Evolutionary conservation across 2,329 filamentous ascomycete species (phyloP), one percentile per base, ranked within the genome.

Genomic region (Thermothelomyces thermophilus): DNA sequence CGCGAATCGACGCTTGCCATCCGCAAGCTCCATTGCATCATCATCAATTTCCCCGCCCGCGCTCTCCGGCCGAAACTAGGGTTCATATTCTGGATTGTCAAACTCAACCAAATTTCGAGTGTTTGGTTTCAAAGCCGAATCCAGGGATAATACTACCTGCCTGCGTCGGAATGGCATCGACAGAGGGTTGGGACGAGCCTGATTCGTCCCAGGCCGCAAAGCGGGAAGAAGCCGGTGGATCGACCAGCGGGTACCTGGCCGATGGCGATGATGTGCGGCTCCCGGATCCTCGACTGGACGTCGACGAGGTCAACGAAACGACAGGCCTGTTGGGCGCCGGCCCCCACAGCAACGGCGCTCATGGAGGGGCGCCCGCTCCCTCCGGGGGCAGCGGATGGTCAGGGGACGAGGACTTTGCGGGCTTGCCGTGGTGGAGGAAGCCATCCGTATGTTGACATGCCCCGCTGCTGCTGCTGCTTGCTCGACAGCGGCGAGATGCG

Each of bases 361-460:
- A 14, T n/a, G 16, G 52, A 24, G 49, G 46, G 37, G 51, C 34
- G 16, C 36, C 55, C 16, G 48, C 43, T 2, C 51, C 56, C 28
- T 45, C 37, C 11, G 51, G 51, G 8, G 33, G 40, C 3, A 63
- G 63, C 20, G 64, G 61, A 52, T 82, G 77, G 77, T 68, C 69
- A 44, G 75, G 73, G 7, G 61, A 68, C 20, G 70, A 70, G 11
- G 83, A 87, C 58, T 87, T 84, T 55, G 71, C 73, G 28, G 73
- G 73, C 7, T 57, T 84, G 46, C 75, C 82, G 3, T 83, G 80
- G 80, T 82, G 80, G 72, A 76, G 70, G 54, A 71, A 64, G 56
- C 84, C 84, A 13, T 84, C 80, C 41, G 79, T 84, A 70, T 56
- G 76, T 67, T 54, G 16, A 34, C 13, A 6, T 35, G 16, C 14